Evolutionary conservation across 2,329 filamentous ascomycete species (phyloP).

Genomic region (Cadophora sp.): DNA sequence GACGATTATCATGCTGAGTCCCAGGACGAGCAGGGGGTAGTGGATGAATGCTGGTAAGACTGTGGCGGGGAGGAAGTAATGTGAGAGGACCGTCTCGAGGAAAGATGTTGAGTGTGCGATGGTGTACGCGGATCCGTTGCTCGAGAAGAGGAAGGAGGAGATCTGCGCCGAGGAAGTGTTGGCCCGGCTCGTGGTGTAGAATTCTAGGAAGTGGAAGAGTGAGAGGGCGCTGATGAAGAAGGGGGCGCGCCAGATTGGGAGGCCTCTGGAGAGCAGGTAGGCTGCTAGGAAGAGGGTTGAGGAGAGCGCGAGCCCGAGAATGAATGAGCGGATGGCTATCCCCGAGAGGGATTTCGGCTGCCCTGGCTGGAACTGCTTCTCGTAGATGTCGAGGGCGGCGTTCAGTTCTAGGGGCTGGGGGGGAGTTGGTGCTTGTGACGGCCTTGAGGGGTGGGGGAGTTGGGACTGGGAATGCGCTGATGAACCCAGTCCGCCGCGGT

Average conservation of each 20-base stretch:
- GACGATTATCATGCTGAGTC: conserved; percentile 66
- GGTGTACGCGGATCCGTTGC: conserved; percentile 85
- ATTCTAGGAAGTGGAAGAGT: conserved; percentile 95
- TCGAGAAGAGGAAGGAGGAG: conserved; percentile 80
- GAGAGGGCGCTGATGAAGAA: conserved; percentile 75
- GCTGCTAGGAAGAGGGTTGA: conserved; percentile 36
- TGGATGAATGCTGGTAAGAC: conserved; percentile 40
- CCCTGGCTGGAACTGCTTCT: conserved; percentile 40
- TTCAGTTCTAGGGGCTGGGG: conserved; percentile 33
- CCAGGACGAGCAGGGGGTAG: conserved; percentile 55
- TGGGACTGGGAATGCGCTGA: conserved; percentile 1
- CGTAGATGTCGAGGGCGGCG: conserved; percentile 37
- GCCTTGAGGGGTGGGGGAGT: not conserved
- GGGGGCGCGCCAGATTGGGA: conserved; percentile 62
- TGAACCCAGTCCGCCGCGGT: conserved; percentile 26
- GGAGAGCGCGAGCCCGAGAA: conserved; percentile 42
- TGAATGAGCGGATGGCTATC: conserved; percentile 47
- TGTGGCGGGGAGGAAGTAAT: conserved; percentile 57
- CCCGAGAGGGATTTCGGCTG: conserved; percentile 46
- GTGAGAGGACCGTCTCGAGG: conserved; percentile 72
- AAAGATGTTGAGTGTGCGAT: conserved; percentile 80
- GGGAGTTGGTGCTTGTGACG: not conserved
- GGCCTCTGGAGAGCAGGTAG: conserved; percentile 32
- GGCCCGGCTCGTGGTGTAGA: conserved; percentile 84
- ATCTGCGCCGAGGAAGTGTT: conserved; percentile 78